Evolutionary conservation across 257 asterid genomes (phyloP).

Genomic region (Solanum acaule): DNA sequence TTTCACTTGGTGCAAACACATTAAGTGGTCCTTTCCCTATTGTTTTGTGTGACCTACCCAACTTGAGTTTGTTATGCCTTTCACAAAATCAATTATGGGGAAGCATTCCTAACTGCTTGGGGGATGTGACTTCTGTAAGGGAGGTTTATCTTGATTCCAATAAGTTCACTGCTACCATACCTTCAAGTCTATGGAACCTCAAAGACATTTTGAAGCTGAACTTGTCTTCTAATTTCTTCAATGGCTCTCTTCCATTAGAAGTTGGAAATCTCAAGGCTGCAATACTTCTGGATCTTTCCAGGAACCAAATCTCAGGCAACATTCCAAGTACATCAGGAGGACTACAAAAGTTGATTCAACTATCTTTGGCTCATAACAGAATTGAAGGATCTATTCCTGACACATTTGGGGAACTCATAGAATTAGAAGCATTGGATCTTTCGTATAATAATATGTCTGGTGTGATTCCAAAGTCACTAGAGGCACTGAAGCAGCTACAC

Average conservation of each 20-base stretch:
- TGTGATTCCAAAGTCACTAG: conserved; percentile 21
- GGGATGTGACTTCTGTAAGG: conserved; percentile 13
- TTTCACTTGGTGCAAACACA: neutral
- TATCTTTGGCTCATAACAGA: conserved; percentile 19
- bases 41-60: neutral
- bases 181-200: neutral
- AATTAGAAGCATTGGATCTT: conserved; percentile 13
- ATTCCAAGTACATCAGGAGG: conserved; percentile 18
- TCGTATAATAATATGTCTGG: conserved; percentile 28
- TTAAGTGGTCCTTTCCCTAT: conserved; percentile 13
- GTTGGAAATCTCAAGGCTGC: neutral
- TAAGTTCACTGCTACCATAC: neutral
- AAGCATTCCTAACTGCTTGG: conserved; percentile 16
- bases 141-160: neutral
- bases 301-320: conserved; percentile 14
- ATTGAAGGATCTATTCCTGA: conserved; percentile 24
- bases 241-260: neutral
- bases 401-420: conserved; percentile 1
- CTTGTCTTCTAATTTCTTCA: neutral
- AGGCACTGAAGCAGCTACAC: neutral
- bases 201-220: neutral
- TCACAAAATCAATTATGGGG: conserved; percentile 10
- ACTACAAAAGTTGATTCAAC: neutral
- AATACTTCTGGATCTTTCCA: neutral
- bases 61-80: neutral